Evolutionary conservation across 305 asterid genomes (phyloP).

Genomic region (Ajuga reptans): DNA sequence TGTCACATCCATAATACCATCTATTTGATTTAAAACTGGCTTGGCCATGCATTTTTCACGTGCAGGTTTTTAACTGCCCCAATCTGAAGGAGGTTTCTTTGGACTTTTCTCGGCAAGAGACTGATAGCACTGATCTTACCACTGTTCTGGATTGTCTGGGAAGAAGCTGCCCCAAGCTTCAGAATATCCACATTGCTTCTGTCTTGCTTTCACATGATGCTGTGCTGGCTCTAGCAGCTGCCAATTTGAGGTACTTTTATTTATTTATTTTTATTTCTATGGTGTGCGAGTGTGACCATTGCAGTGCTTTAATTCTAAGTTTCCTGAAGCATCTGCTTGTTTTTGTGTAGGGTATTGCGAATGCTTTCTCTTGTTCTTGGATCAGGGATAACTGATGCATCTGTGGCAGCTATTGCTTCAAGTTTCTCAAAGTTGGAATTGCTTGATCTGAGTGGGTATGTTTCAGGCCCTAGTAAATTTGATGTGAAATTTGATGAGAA

Average conservation of each 20-base stretch:
- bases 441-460: conserved; percentile 98
- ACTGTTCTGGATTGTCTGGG: conserved; percentile 59
- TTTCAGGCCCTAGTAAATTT: conserved; percentile 6
- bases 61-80: conserved; percentile 82
- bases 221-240: conserved; percentile 75
- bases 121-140: conserved; percentile 63
- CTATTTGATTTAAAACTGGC: background rate
- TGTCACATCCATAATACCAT: background rate
- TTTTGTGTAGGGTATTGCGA: conserved; percentile 52
- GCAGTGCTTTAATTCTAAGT: background rate
- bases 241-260: conserved; percentile 58
- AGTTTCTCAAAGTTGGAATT: conserved; percentile 71
- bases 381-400: conserved; percentile 86
- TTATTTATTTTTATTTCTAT: too few species aligned
- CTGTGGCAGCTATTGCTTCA: conserved; percentile 85
- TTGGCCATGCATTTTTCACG: background rate
- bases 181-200: conserved; percentile 78
- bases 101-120: conserved; percentile 72
- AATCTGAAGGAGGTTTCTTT: conserved; percentile 74
- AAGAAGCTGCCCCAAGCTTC: conserved; percentile 77
- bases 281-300: background rate
- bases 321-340: background rate
- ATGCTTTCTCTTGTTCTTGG: conserved; percentile 97
- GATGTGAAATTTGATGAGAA: background rate
- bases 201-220: conserved; percentile 63